Evolutionary conservation across 2,329 filamentous ascomycete genomes (phyloP), one percentile per base, ranked within the genome.

Genomic region (Pseudopyricularia cyperi): DNA sequence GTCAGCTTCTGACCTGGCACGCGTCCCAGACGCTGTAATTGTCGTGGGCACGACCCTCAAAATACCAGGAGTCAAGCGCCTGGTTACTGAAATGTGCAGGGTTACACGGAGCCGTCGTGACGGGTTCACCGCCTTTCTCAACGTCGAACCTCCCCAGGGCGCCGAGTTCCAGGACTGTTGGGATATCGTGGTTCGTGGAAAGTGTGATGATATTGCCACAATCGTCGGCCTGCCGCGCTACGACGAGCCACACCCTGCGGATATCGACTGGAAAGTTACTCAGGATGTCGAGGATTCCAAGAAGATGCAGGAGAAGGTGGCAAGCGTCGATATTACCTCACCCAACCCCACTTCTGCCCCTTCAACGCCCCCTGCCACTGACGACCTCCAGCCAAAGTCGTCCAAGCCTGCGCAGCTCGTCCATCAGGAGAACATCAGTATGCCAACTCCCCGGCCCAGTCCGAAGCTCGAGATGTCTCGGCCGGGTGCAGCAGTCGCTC

Each of bases 11-110:
- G 93, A 98, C 64, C 72, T 97, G 54, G 85, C 89, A 55, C 79
- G 84, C 42, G 79, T 89, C 35, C 91, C 93, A 0, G 93, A 97
- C 65, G 90, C 90, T 17, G 79, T 98, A 26, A 82, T 98, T 58
- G 93, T 98, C 28, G 93, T 95, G 8, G 93, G 93, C 51, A 98
- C 93, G 2, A 96, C 88, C 54, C 72, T 98, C 59, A 97, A 97
- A 65, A 90, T 98, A 49, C 91, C 91, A 1, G 93, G 93, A 8
- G 89, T 96, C 44, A 82, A 87, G 55, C 80, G 90, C 52, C 85
- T 98, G 53, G 89, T 91, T 54, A 87, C 87, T 64, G 90, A 96
- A 66, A 81, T 97, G 77, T 96, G 89, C 65, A 82, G 83, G 49
- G 83, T 89, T 32, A 87, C 94, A n/a, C 79, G 90, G 55, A 81